These are phyloP conservation scores for Somion occarium DNA, from an alignment of 1,284 basidiomycete genomes.

Conservation along the genomic window DNA sequence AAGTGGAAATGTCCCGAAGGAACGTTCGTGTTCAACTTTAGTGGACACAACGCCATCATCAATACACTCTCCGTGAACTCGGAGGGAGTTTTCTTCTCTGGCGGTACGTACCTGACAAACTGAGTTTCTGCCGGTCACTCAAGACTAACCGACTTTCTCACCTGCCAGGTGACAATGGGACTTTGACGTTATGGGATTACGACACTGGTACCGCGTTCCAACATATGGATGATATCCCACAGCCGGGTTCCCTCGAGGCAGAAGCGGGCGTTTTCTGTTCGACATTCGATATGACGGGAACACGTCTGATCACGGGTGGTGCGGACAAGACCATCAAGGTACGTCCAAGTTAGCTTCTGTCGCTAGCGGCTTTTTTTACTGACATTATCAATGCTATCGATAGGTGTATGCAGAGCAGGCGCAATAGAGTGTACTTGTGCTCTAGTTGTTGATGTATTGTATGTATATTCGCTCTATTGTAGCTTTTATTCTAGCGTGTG, in stretches of 20 bases:
- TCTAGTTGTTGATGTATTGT: background rate
- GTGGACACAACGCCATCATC: slow-evolving; percentile 95
- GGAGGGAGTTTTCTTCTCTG: slow-evolving; percentile 96
- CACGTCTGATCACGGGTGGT: slow-evolving; percentile 91
- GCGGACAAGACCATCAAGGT: slow-evolving; percentile 99
- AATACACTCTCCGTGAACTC: slow-evolving; percentile 93
- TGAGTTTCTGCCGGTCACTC: background rate
- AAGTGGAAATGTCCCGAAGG: slow-evolving; percentile 99
- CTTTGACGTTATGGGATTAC: slow-evolving; percentile 91
- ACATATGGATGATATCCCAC: slow-evolving; percentile 89
- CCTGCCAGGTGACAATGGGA: slow-evolving; percentile 78
- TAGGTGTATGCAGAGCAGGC: background rate
- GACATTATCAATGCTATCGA: too few relatives aligned
- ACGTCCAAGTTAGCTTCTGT: slow-evolving; percentile 10
- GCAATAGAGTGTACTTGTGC: background rate
- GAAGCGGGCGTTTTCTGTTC: slow-evolving; percentile 96
- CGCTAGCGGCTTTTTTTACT: background rate
- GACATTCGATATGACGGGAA: slow-evolving; percentile 94
- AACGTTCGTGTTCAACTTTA: slow-evolving; percentile 91
- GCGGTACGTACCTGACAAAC: slow-evolving; percentile 50
- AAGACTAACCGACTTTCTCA: background rate
- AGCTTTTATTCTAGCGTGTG: too few relatives aligned
- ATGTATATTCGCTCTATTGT: background rate
- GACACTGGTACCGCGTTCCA: slow-evolving; percentile 94
- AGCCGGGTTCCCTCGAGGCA: slow-evolving; percentile 95